These are phyloP conservation scores for Lenzites betulinus DNA, from an alignment of 768 basidiomycete genomes.

Conservation along the genomic window DNA sequence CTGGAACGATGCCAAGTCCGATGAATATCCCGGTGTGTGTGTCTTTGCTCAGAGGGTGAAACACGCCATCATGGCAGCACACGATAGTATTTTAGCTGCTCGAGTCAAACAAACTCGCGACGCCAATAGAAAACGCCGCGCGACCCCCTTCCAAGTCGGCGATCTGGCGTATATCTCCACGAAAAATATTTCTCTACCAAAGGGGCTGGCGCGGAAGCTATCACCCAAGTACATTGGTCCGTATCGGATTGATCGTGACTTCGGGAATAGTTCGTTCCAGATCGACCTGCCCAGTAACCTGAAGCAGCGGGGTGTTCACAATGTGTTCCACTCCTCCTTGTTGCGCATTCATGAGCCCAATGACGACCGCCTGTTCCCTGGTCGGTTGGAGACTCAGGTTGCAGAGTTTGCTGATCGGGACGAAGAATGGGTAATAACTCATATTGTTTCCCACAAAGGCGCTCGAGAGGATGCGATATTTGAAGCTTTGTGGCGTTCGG, in stretches of 20 bases:
- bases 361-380: constrained; percentile 41
- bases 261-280: constrained; percentile 29
- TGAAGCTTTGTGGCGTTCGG: constrained; percentile 36
- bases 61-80: constrained; percentile 32
- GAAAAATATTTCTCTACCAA: constrained; percentile 38
- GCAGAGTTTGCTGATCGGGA: constrained; percentile 23
- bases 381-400: constrained; percentile 29
- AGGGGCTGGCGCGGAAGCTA: constrained; percentile 37
- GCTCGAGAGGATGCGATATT: constrained; percentile 30
- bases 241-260: constrained; percentile 29
- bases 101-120: constrained; percentile 34
- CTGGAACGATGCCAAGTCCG: constrained; percentile 25
- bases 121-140: constrained; percentile 30
- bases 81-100: constrained; percentile 41
- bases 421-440: constrained; percentile 33
- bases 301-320: constrained; percentile 31
- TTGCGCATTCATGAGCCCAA: constrained; percentile 34
- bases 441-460: constrained; percentile 30
- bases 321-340: constrained; percentile 38
- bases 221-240: constrained; percentile 44
- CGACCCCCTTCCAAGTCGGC: constrained; percentile 25
- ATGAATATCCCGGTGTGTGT: constrained; percentile 28
- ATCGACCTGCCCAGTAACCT: constrained; percentile 35
- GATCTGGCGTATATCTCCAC: constrained; percentile 42
- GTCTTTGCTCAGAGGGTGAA: constrained; percentile 29